Evolutionary conservation across 2,329 filamentous ascomycete species (phyloP), one percentile per base, ranked within the genome.

Genomic region (Graphiopsis chlorocephala): DNA sequence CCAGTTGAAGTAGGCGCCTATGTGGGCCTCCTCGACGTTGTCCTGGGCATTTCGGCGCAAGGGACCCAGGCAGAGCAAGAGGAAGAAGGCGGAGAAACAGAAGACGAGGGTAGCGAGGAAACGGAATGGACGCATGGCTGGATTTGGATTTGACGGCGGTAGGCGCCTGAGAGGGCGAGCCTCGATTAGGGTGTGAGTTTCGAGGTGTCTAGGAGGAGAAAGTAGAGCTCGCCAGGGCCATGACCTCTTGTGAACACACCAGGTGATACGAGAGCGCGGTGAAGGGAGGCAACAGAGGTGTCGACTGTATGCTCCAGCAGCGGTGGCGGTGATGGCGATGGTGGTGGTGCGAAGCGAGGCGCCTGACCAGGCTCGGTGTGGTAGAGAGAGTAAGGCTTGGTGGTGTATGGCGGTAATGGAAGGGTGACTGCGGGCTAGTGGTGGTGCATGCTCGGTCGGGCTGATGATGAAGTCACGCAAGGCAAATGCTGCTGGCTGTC

Each of bases 1-100:
- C 75, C 82, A 83, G 65, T 79, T 81, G 71, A 82, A 83, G 67
- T 80, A 75, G 33, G 81, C 72, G 38, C 75, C 74, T 31, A 82
- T 66, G 64, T 69, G 71, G 67, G 73, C 68, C 53, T 75, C 74
- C 45, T 74, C 71, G 33, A 72, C 57, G 23, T 65, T 65, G 10
- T 56, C 60, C 15, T 68, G 62, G 55, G 64, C 64, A 17, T 63
- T 61, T 33, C 65, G 61, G 63, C 70, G 72, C 50, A 68, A 64
- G 20, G 74, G 74, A 26, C 72, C 74, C 55, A 79, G 66, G 70
- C 77, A 80, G 45, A 82, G 72, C 11, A 83, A 75, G n/a, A 81
- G 69, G 35, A 78, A 75, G 65, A 81, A 75, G 66, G 78, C 76
- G 45, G 79, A 60, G 52, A 82, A 67, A 73, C 76, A 80, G 58